A percentile compares a stretch with the other conserved stretches of the same genome.
These are phyloP conservation scores for Penicillium digitatum DNA, from an alignment of 2,329 filamentous ascomycete genomes.

Conservation along the genomic window DNA sequence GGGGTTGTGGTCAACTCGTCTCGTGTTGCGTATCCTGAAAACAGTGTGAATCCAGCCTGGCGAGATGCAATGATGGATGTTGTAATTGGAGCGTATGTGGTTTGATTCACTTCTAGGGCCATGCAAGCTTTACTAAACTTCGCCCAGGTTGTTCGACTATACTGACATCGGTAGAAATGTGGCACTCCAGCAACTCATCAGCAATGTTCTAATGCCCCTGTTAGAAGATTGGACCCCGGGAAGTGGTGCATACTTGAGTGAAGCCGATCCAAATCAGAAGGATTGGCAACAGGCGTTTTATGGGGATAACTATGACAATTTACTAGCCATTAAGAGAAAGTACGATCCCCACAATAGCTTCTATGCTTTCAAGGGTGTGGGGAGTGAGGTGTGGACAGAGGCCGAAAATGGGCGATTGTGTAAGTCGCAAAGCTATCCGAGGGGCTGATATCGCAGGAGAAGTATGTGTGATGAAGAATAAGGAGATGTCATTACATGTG, in stretches of 20 bases:
- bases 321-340: slow-evolving; percentile 9
- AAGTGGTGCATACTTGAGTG: slow-evolving; percentile 24
- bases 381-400: slow-evolving; percentile 8
- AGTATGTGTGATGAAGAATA: background rate
- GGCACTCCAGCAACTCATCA: slow-evolving; percentile 5
- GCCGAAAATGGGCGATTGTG: background rate
- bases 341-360: slow-evolving; percentile 14
- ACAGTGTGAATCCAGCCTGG: slow-evolving; percentile 18
- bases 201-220: slow-evolving; percentile 5
- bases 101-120: background rate
- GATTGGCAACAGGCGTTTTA: slow-evolving; percentile 25
- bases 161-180: background rate
- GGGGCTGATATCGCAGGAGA: no score
- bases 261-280: slow-evolving; percentile 21
- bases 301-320: slow-evolving; percentile 10
- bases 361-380: slow-evolving; percentile 13
- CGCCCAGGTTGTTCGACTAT: slow-evolving; percentile 6
- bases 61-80: slow-evolving; percentile 5
- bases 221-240: slow-evolving; percentile 12
- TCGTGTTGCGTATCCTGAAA: background rate
- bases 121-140: background rate
- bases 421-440: background rate
- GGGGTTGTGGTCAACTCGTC: slow-evolving; percentile 14
- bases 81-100: slow-evolving; percentile 4
- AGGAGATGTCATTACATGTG: background rate